A percentile compares a stretch with the other conserved stretches of the same genome.
phyloP scores from a whole-genome alignment of 805 yeast genomes.

The Zygotorulaspora florentina region DNA sequence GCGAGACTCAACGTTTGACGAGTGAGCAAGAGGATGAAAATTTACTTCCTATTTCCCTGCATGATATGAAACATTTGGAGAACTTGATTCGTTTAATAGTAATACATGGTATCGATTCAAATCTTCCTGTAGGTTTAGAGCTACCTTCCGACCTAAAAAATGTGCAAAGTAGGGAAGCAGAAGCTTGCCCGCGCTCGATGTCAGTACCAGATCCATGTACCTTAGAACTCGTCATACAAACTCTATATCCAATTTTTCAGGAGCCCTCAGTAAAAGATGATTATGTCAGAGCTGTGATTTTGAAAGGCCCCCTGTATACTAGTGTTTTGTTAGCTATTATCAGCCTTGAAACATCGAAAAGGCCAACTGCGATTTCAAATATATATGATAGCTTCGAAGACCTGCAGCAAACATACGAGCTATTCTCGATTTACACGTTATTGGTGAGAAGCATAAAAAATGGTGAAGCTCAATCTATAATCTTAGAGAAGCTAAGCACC shows the following conservation, averaged over 20 bases:
- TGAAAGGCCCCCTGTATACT: slow-evolving; percentile 64
- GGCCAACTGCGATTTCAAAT: not conserved
- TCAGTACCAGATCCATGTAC: slow-evolving; percentile 2
- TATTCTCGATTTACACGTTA: slow-evolving; percentile 57
- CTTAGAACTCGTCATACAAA: slow-evolving; percentile 16
- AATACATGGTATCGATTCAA: slow-evolving; percentile 66
- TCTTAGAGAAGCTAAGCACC: slow-evolving; percentile 47
- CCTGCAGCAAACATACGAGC: slow-evolving; percentile 60
- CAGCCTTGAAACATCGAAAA: not conserved
- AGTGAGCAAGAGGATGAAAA: slow-evolving; percentile 14
- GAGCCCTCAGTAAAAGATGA: slow-evolving; percentile 21
- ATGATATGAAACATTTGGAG: slow-evolving; percentile 76
- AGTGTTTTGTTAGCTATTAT: slow-evolving; percentile 51
- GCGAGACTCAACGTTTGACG: slow-evolving; percentile 9
- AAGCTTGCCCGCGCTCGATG: slow-evolving; percentile 14
- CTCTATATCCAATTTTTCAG: slow-evolving; percentile 24
- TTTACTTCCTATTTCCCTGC: slow-evolving; percentile 63
- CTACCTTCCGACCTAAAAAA: slow-evolving; percentile 47
- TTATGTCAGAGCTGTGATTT: slow-evolving; percentile 38
- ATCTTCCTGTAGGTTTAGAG: slow-evolving; percentile 52
- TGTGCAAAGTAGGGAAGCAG: slow-evolving; percentile 41
- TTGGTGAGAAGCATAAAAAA: slow-evolving; percentile 50
- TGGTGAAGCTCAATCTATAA: slow-evolving; percentile 42
- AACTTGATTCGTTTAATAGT: slow-evolving; percentile 60
- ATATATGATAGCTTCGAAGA: slow-evolving; percentile 36